phyloP scores from a whole-genome alignment of 2,329 filamentous ascomycete species.

The Penicillium palitans region DNA sequence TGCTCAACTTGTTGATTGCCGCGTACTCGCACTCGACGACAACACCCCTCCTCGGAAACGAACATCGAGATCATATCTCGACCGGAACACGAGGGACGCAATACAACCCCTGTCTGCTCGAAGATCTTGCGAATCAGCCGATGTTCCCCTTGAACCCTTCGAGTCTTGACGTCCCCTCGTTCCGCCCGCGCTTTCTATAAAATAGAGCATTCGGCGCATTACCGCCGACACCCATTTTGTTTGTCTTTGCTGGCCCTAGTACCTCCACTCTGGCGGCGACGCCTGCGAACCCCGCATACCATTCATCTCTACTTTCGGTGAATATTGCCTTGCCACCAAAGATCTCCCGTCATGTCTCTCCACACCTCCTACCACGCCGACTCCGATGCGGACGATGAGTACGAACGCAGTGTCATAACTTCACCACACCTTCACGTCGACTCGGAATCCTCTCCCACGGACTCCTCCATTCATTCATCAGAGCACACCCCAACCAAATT shows the following conservation, averaged over 20 bases:
- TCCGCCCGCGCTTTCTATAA: conserved; percentile 6
- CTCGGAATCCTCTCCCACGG: conserved; percentile 58
- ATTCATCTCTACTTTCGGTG: neutral
- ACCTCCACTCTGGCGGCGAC: conserved; percentile 8
- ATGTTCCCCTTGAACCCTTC: conserved; percentile 10
- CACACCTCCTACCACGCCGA: conserved; percentile 59
- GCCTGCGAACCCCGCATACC: conserved; percentile 1
- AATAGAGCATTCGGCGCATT: conserved; percentile 18
- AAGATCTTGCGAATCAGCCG: neutral
- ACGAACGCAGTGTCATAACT: conserved; percentile 60
- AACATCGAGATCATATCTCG: neutral
- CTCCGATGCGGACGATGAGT: conserved; percentile 66
- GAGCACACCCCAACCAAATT: conserved; percentile 65
- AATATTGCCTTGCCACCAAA: conserved; percentile 2
- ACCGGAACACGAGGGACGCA: neutral
- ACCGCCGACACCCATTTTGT: conserved; percentile 7
- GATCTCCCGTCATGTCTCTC: conserved; percentile 39
- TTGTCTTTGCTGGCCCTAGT: conserved; percentile 1
- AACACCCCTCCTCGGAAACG: conserved; percentile 11
- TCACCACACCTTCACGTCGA: conserved; percentile 58
- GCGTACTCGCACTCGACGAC: neutral
- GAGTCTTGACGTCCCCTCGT: neutral
- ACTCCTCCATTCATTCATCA: conserved; percentile 59
- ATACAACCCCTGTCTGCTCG: neutral
- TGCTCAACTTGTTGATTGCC: conserved; percentile 11